phyloP scores from a whole-genome alignment of 257 asterid species.

The Buddleja alternifolia region DNA sequence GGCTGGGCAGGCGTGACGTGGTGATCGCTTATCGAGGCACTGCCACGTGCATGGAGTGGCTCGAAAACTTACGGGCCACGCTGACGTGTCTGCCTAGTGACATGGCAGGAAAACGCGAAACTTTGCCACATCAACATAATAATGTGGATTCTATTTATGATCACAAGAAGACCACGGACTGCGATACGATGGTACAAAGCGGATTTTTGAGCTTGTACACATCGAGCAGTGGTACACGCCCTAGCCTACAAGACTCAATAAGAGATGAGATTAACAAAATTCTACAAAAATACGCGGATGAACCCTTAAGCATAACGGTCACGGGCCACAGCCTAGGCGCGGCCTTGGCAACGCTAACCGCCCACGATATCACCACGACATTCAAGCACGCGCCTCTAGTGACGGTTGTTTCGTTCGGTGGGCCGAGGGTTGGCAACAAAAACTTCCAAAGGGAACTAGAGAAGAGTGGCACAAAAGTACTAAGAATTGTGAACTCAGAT shows the following conservation, averaged over 20 bases:
- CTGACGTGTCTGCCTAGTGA: slow-evolving; percentile 54
- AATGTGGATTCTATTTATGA: too few species aligned
- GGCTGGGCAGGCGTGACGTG: slow-evolving; percentile 84
- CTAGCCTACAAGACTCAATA: slow-evolving; percentile 51
- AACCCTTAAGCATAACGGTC: slow-evolving; percentile 80
- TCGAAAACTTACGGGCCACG: slow-evolving; percentile 75
- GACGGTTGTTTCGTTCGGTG: slow-evolving; percentile 88
- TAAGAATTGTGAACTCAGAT: slow-evolving; percentile 74
- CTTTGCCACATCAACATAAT: too few species aligned
- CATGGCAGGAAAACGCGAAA: slow-evolving; percentile 40
- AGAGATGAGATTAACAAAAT: slow-evolving; percentile 47
- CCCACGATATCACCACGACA: slow-evolving; percentile 66
- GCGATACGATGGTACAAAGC: slow-evolving; percentile 68
- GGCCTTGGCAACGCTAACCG: slow-evolving; percentile 83
- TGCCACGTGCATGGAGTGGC: slow-evolving; percentile 82
- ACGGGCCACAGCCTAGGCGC: slow-evolving; percentile 97
- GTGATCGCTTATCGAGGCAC: slow-evolving; percentile 91
- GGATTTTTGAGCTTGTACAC: slow-evolving; percentile 86
- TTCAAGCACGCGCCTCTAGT: slow-evolving; percentile 69
- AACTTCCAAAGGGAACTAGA: slow-evolving; percentile 56
- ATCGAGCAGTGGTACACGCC: slow-evolving; percentile 31
- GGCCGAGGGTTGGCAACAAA: slow-evolving; percentile 82
- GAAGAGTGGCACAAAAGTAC: slow-evolving; percentile 62
- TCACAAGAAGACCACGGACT: background rate
- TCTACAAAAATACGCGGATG: slow-evolving; percentile 49